Percentiles rank a stretch among this genome's conserved stretches.
These are phyloP conservation scores for Cyclostephanos invisitatus DNA, from an alignment of 108 stramenopile species.

Conservation along the genomic window DNA sequence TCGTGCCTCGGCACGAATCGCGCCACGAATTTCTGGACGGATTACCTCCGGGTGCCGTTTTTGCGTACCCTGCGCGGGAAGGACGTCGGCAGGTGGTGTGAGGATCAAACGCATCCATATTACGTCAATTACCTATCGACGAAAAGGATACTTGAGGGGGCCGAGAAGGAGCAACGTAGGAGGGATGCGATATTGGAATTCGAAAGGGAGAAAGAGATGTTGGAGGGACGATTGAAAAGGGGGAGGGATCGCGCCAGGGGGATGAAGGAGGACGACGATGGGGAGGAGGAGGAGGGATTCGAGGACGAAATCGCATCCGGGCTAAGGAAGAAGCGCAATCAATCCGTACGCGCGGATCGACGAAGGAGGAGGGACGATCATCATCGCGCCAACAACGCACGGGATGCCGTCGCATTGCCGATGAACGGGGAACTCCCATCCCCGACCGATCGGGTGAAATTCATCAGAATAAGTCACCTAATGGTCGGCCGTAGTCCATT, in stretches of 20 bases:
- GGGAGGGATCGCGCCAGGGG: conserved; percentile 7
- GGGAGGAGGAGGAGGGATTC: conserved; percentile 28
- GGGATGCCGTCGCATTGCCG: conserved; percentile 18
- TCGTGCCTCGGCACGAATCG: conserved; percentile 67
- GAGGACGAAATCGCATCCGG: conserved; percentile 24
- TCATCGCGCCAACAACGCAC: not conserved
- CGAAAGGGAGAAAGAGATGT: conserved; percentile 18
- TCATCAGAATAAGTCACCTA: conserved; percentile 71
- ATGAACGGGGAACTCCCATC: conserved; percentile 21
- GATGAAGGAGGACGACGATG: conserved; percentile 20
- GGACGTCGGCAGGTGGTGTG: conserved; percentile 68
- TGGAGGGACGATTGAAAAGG: conserved; percentile 21
- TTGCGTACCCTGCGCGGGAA: conserved; percentile 44
- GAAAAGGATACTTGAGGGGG: conserved; percentile 61
- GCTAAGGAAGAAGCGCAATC: conserved; percentile 24
- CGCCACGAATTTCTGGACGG: conserved; percentile 65
- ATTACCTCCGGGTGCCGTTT: conserved; percentile 58
- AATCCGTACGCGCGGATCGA: not conserved
- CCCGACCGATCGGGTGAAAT: conserved; percentile 54
- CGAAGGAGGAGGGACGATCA: not conserved
- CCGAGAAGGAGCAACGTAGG: conserved; percentile 63
- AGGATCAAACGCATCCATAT: conserved; percentile 67
- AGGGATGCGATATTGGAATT: conserved; percentile 46
- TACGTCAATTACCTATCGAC: conserved; percentile 66
- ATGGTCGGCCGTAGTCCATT: conserved; percentile 54